These are phyloP conservation scores for Penstemon eatonii DNA, from an alignment of 257 asterid genomes.

Conservation along the genomic window DNA sequence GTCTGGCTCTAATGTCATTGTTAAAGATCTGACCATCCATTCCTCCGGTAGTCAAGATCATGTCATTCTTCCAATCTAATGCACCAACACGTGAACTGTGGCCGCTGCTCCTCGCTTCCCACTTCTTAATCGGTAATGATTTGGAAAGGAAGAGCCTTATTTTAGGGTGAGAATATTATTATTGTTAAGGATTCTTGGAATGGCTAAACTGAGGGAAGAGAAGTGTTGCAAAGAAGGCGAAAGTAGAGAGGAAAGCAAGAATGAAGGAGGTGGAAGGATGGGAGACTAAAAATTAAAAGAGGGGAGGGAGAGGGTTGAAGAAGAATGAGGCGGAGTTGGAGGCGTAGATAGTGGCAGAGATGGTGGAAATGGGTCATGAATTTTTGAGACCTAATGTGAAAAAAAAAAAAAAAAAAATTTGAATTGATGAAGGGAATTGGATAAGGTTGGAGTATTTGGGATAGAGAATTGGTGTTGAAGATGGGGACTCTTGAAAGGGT, in stretches of 20 bases:
- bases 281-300: conserved; percentile 36
- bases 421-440: conserved; percentile 36
- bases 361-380: conserved; percentile 38
- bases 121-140: conserved; percentile 41
- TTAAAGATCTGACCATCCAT: conserved; percentile 67
- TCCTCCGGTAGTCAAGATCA: conserved; percentile 42
- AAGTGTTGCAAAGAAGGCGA: conserved; percentile 33
- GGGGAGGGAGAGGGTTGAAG: conserved; percentile 24
- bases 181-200: conserved; percentile 23
- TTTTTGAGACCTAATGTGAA: conserved; percentile 25
- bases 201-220: conserved; percentile 35
- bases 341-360: conserved; percentile 42
- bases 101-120: conserved; percentile 48
- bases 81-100: conserved; percentile 70
- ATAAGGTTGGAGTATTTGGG: conserved; percentile 43
- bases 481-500: conserved; percentile 50
- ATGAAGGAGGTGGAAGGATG: conserved; percentile 35
- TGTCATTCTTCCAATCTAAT: conserved; percentile 82
- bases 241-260: conserved; percentile 40
- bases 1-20: conserved; percentile 72
- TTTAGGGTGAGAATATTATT: conserved; percentile 37
- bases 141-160: conserved; percentile 33
- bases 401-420: not conserved
- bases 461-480: conserved; percentile 39
- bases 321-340: conserved; percentile 33